A percentile compares a stretch with the other conserved stretches of the same genome.
These are phyloP conservation scores for Spiromastix sp. DNA, from an alignment of 2,329 filamentous ascomycete genomes.

Conservation along the genomic window DNA sequence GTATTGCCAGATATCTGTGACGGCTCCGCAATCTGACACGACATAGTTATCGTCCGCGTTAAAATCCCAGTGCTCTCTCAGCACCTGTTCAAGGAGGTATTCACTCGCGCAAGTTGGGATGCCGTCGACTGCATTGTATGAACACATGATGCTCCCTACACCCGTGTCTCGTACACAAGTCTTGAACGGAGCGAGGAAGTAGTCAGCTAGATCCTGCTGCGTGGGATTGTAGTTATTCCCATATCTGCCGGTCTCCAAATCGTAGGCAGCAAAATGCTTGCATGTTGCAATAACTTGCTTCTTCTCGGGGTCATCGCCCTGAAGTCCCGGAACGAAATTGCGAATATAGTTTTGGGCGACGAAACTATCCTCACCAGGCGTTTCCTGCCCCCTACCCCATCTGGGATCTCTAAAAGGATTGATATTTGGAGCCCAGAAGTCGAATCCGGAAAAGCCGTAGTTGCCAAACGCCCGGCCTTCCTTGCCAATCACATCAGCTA, in stretches of 20 bases:
- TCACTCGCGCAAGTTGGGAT: conserved; percentile 53
- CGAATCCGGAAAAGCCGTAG: conserved; percentile 34
- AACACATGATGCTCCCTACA: conserved; percentile 51
- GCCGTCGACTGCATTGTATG: conserved; percentile 56
- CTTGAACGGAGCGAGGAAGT: conserved; percentile 57
- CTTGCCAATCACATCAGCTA: conserved; percentile 41
- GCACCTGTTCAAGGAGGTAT: conserved; percentile 52
- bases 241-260: conserved; percentile 44
- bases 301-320: conserved; percentile 34
- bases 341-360: conserved; percentile 43
- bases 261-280: conserved; percentile 52
- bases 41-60: conserved; percentile 51
- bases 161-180: conserved; percentile 50
- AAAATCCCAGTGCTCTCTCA: conserved; percentile 58
- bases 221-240: too few species aligned
- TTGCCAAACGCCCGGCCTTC: conserved; percentile 56
- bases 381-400: conserved; percentile 53
- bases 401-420: conserved; percentile 55
- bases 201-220: conserved; percentile 59
- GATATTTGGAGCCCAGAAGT: conserved; percentile 50
- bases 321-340: conserved; percentile 44
- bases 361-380: conserved; percentile 47
- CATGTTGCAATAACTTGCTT: conserved; percentile 45
- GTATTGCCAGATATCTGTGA: conserved; percentile 48
- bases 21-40: conserved; percentile 55